Conservation (phyloP, 805 yeast genomes). For the Phaffomyces antillensis region DNA sequence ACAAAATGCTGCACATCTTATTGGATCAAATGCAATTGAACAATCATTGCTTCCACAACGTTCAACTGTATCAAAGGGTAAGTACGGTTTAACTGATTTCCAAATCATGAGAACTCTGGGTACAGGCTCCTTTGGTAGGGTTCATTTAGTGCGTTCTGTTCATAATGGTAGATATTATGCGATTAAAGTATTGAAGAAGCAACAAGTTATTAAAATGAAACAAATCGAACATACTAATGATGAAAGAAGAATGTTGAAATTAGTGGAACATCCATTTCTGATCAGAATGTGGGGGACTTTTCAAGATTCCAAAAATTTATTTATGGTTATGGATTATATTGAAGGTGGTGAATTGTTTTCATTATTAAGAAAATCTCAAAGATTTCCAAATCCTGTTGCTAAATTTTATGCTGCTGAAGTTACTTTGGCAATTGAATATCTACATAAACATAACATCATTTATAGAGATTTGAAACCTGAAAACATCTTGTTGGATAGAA, state of each 20-base stretch:
- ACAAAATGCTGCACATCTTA: not conserved
- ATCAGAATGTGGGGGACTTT: constrained; percentile 96
- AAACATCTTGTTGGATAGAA: constrained; percentile 77
- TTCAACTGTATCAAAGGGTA: constrained; percentile 41
- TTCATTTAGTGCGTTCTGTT: constrained; percentile 78
- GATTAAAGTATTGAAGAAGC: constrained; percentile 82
- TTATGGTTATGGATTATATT: constrained; percentile 94
- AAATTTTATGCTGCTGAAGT: constrained; percentile 96
- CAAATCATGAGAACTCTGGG: constrained; percentile 84
- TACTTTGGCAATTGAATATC: constrained; percentile 72
- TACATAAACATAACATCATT: constrained; percentile 78
- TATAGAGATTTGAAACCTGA: constrained; percentile 93
- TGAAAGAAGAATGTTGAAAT: constrained; percentile 80
- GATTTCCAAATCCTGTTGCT: constrained; percentile 94
- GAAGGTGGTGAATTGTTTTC: constrained; percentile 95
- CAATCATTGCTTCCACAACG: constrained; percentile 21
- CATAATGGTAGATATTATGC: constrained; percentile 92
- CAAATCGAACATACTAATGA: constrained; percentile 96
- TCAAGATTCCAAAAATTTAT: constrained; percentile 77
- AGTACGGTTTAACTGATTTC: constrained; percentile 74
- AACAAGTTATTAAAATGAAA: constrained; percentile 84
- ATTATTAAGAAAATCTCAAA: constrained; percentile 74
- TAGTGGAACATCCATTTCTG: constrained; percentile 85
- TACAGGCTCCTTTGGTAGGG: constrained; percentile 94
- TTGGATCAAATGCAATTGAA: constrained; percentile 8